Conservation (phyloP, 75 land plant genomes). For the Cryptomeria japonica region DNA sequence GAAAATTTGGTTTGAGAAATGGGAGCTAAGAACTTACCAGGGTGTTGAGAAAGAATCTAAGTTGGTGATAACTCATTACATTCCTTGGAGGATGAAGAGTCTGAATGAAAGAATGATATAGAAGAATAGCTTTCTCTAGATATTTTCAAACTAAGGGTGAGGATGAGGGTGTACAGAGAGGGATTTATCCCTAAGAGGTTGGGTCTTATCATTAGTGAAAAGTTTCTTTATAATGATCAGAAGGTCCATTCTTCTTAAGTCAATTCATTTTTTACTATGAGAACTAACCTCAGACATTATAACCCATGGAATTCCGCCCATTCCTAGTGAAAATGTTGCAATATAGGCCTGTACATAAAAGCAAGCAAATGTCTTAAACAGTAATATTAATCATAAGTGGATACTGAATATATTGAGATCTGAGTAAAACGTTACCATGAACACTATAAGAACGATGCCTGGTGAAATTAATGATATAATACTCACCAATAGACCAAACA, state of each 20-base stretch:
- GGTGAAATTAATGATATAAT: neutral
- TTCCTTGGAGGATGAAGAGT: neutral
- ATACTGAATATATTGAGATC: neutral
- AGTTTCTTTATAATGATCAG: neutral
- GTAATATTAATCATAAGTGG: neutral
- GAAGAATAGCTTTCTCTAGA: neutral
- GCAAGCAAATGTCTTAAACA: neutral
- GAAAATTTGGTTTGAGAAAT: neutral
- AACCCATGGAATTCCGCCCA: conserved; percentile 64
- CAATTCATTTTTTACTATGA: neutral
- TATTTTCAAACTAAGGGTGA: neutral
- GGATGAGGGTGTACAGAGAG: neutral
- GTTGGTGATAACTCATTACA: neutral
- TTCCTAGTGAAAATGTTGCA: conserved; percentile 45
- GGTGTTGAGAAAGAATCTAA: neutral
- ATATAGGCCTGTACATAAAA: conserved; percentile 31
- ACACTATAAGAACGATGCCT: neutral
- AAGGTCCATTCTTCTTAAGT: neutral
- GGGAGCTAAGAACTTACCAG: neutral
- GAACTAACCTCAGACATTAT: conserved; percentile 64
- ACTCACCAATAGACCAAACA: conserved; percentile 12
- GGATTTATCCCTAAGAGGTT: neutral
- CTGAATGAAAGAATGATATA: neutral
- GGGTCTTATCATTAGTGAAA: neutral
- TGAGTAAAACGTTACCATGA: neutral